Base-by-base conservation (phyloP, 2,329 filamentous ascomycete species). In the Xylariaceae sp. region DNA sequence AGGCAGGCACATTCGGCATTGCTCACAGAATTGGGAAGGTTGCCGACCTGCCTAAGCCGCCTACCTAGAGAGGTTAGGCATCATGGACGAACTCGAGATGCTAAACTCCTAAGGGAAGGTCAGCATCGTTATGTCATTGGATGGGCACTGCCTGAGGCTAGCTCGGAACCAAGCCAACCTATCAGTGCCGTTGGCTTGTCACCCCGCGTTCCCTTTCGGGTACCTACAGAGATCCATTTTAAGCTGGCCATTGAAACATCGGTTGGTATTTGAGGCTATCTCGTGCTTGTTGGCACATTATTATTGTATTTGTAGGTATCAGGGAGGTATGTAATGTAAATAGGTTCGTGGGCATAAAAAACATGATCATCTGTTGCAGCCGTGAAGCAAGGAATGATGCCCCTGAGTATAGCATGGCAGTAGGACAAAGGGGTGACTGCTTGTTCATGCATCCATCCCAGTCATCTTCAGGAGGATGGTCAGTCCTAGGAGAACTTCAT, bases 141-240 rank as follows among this genome's bases (percentile, higher is more conserved):
- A 30, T 30, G 23, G 23, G 23, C 23, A 30, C 23, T 30, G 23
- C 4, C 23, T 30, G 23, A 30, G 5, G 3, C 23, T 30, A 30
- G 23, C 23, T 30, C 23, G 45, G 9, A 18, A 4, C 8, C 15
- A 18, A 49, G 45, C 37, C 52, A 42, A 42, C 61, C 61, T 61
- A 63, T 63, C 55, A 63, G 45, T 30, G 17, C 52, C 51, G 37
- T 45, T 15, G 34, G 9, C 55, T 55, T 13, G 10, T 18, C 39
- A 35, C 53, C 58, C 56, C 53, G 51, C 58, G 56, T 62, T 61
- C 58, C 58, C 34, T 34, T 59, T 63, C 61, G 15, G 61, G 61
- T 56, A 60, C 45, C 15, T 49, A 18, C 45, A 18, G 45, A 18
- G 15, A 49, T 18, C 15, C 7, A 9, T 6, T 49, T 18, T 5